Evolutionary conservation across 495 filamentous ascomycete genomes (phyloP).

Genomic region (Penicillium pulvis): DNA sequence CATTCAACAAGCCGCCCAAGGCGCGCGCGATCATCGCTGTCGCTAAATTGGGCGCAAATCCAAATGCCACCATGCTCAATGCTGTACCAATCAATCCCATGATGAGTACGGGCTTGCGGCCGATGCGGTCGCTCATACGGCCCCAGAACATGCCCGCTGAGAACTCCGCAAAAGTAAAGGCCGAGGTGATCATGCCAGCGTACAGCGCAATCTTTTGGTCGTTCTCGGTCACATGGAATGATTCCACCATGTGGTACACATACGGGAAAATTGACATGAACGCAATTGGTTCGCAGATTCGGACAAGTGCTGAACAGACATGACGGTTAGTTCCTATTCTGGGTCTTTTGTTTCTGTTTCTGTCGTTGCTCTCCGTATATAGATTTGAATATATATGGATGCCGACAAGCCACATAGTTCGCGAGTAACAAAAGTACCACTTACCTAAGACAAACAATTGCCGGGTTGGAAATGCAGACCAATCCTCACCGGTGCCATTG

Average conservation of each 20-base stretch:
- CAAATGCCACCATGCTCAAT: conserved; percentile 91
- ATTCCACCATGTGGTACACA: conserved; percentile 95
- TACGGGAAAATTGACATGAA: conserved; percentile 99
- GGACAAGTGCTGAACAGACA: conserved; percentile 69
- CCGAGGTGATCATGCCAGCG: conserved; percentile 93
- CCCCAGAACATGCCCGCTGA: conserved; percentile 90
- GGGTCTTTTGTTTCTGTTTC: background rate
- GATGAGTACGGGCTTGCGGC: conserved; percentile 89
- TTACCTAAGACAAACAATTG: conserved; percentile 76
- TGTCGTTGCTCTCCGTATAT: background rate
- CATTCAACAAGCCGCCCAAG: conserved; percentile 89
- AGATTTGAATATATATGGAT: background rate
- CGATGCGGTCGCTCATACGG: conserved; percentile 85
- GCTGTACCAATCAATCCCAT: conserved; percentile 86
- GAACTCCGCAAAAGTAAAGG: conserved; percentile 96
- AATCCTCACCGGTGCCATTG: conserved; percentile 34
- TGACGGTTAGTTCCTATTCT: conserved; percentile 30
- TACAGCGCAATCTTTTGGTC: conserved; percentile 84
- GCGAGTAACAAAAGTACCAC: conserved; percentile 32
- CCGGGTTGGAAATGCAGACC: conserved; percentile 52
- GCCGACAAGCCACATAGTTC: conserved; percentile 24
- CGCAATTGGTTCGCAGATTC: conserved; percentile 97
- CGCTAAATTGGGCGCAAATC: conserved; percentile 82
- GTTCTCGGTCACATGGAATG: conserved; percentile 81
- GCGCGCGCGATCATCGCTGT: conserved; percentile 86